These are phyloP conservation scores for Hypoxylon sp. DNA, from an alignment of 2,329 filamentous ascomycete species.

Conservation along the genomic window DNA sequence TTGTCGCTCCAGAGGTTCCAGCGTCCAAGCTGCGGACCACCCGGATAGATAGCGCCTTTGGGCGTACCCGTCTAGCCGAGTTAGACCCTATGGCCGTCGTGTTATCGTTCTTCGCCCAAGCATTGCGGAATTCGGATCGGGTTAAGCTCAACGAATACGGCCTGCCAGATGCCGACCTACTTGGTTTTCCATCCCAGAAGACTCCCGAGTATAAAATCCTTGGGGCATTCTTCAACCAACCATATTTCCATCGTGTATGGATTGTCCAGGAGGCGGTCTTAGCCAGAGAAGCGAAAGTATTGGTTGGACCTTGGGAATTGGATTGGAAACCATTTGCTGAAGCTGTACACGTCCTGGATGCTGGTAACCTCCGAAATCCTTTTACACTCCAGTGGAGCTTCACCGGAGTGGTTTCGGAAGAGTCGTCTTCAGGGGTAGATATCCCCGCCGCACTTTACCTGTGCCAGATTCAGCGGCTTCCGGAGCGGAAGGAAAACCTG, in stretches of 20 bases:
- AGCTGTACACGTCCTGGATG: conserved; percentile 6
- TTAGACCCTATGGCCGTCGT: conserved; percentile 15
- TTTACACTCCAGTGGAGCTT: conserved; percentile 14
- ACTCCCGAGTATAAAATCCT: conserved; percentile 10
- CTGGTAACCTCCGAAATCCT: conserved; percentile 8
- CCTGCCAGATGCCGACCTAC: conserved; percentile 2
- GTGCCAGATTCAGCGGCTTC: conserved; percentile 14
- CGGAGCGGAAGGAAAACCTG: conserved; percentile 6
- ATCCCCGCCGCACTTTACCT: conserved; percentile 10
- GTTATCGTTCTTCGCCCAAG: conserved; percentile 18
- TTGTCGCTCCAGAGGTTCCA: conserved; percentile 1
- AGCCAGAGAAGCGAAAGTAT: conserved; percentile 15
- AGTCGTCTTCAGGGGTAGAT: conserved; percentile 6
- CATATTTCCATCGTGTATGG: conserved; percentile 24
- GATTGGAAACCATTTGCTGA: conserved; percentile 26
- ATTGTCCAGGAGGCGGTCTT: conserved; percentile 23
- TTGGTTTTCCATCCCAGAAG: conserved; percentile 16
- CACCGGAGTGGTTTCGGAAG: conserved; percentile 9
- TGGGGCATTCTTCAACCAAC: conserved; percentile 10
- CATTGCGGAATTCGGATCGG: conserved; percentile 12
- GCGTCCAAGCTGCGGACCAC: conserved; percentile 8
- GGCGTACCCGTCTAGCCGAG: conserved; percentile 8
- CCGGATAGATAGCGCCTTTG: conserved; percentile 7
- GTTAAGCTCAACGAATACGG: conserved; percentile 6
- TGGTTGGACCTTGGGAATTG: conserved; percentile 12